phyloP scores from a whole-genome alignment of 768 basidiomycete species.

The Tylopilus sp. region DNA sequence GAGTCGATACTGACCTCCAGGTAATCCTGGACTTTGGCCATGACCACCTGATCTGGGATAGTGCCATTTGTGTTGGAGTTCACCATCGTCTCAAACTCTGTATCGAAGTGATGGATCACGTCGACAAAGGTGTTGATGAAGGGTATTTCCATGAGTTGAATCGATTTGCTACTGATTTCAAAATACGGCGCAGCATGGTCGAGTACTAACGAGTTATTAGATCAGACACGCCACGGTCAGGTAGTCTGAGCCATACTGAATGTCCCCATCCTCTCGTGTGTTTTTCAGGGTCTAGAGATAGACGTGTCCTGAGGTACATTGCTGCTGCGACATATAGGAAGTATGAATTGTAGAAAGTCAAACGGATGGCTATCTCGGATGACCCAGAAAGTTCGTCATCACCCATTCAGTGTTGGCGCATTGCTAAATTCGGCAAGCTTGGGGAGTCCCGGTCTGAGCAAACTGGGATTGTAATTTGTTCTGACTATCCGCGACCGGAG shows the following conservation, averaged over 20 bases:
- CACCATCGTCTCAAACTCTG: constrained; percentile 9
- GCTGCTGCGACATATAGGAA: constrained; percentile 5
- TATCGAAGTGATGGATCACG: constrained; percentile 8
- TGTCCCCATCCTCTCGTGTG: neutral
- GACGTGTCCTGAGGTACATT: neutral
- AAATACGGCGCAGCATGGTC: constrained; percentile 3
- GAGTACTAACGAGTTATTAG: neutral
- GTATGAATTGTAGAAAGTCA: constrained; percentile 15
- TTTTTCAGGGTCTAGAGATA: neutral
- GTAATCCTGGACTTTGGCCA: neutral
- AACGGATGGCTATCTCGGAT: neutral
- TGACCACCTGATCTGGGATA: too few species aligned
- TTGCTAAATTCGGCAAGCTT: neutral
- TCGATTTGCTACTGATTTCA: neutral
- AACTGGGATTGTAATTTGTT: neutral
- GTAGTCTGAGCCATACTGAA: neutral
- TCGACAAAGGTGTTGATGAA: constrained; percentile 14
- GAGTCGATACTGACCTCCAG: neutral
- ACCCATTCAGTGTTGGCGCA: neutral
- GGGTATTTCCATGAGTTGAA: neutral
- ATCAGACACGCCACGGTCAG: neutral
- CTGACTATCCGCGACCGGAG: neutral
- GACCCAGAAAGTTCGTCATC: neutral
- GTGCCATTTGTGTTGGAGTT: constrained; percentile 10
- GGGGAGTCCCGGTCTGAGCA: neutral